Percentiles rank a stretch among this genome's conserved stretches.
These are phyloP conservation scores for Diaporthe batatas DNA, from an alignment of 2,329 filamentous ascomycete genomes.

Conservation along the genomic window DNA sequence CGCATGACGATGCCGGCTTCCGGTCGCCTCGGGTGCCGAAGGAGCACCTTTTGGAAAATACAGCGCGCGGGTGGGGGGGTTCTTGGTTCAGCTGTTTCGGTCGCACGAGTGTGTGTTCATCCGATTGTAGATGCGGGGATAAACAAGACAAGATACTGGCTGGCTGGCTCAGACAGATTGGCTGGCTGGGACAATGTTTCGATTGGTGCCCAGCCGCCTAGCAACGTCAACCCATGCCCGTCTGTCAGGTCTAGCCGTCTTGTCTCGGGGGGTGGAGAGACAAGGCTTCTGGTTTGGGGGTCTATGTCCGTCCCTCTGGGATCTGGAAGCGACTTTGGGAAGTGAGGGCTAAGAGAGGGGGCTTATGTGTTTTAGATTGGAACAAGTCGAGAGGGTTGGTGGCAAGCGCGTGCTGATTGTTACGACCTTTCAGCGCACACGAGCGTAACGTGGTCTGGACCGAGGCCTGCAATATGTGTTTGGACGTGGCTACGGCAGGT, in stretches of 20 bases:
- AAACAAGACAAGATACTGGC: constrained; percentile 9
- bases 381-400: background rate
- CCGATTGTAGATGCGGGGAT: background rate
- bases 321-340: background rate
- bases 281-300: background rate
- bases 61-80: background rate
- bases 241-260: constrained; percentile 13
- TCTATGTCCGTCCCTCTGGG: background rate
- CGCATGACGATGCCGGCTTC: background rate
- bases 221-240: constrained; percentile 8
- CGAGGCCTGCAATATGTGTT: background rate
- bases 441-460: background rate
- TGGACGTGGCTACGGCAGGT: constrained; percentile 3
- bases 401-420: background rate
- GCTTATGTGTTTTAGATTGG: background rate
- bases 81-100: background rate
- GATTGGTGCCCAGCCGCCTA: constrained; percentile 16
- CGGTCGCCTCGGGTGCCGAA: background rate
- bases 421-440: background rate
- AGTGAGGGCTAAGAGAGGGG: background rate
- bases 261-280: constrained; percentile 9
- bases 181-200: constrained; percentile 22
- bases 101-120: constrained; percentile 4
- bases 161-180: background rate
- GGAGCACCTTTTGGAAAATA: too few species aligned